These are phyloP conservation scores for Mortierella alpina DNA, from an alignment of 192 early-diverging fungal species.

Conservation along the genomic window DNA sequence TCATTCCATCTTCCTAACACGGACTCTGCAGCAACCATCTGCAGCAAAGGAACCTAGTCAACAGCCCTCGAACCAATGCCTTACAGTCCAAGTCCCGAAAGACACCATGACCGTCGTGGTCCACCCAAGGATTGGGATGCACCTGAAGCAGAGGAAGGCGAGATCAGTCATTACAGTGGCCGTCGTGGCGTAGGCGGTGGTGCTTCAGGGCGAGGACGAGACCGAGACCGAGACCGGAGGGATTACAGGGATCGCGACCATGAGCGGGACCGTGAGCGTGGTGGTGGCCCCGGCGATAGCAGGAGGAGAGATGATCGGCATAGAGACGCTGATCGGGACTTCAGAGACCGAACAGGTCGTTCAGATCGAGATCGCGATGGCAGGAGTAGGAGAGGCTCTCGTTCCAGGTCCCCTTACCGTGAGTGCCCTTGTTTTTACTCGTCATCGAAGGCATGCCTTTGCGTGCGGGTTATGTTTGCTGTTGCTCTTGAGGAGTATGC, in stretches of 20 bases:
- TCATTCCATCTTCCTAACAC: no score
- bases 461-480: not conserved
- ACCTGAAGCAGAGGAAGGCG: conserved; percentile 50
- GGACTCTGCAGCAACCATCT: no score
- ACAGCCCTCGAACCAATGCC: conserved; percentile 12
- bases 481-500: no score
- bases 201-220: not conserved
- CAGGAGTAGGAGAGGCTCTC: conserved; percentile 23
- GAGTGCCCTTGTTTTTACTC: not conserved
- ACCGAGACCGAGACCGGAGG: conserved; percentile 11
- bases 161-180: conserved; percentile 29
- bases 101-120: conserved; percentile 22
- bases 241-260: conserved; percentile 16
- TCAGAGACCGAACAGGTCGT: no score
- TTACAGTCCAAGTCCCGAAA: conserved; percentile 41
- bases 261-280: conserved; percentile 4
- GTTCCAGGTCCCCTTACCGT: conserved; percentile 43
- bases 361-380: not conserved
- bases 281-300: conserved; percentile 5
- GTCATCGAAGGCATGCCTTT: not conserved
- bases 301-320: conserved; percentile 5
- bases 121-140: conserved; percentile 52
- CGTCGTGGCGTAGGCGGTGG: conserved; percentile 15
- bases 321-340: not conserved
- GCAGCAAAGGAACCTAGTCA: no score